phyloP scores from a whole-genome alignment of 805 yeast genomes.

The Starmerella vitae region DNA sequence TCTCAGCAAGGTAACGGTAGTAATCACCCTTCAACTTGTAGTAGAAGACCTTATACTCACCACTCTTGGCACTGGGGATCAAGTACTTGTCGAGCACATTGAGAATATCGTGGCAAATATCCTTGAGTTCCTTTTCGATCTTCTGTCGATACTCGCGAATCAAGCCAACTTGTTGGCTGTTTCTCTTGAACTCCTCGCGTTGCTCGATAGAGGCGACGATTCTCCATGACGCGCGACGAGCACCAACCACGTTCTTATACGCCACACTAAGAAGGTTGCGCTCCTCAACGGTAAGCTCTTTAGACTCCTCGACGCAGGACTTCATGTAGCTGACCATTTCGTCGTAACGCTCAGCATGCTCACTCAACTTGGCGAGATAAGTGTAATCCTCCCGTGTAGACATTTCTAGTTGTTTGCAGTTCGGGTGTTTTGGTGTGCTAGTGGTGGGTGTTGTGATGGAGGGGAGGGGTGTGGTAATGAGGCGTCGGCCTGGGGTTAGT shows the following conservation, averaged over 20 bases:
- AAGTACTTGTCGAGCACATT: constrained; percentile 77
- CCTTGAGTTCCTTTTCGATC: constrained; percentile 86
- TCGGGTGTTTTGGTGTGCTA: neutral
- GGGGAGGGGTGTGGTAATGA: constrained; percentile 4
- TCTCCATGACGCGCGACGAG: constrained; percentile 99
- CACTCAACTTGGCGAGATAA: constrained; percentile 95
- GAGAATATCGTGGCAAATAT: constrained; percentile 89
- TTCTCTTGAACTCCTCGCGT: constrained; percentile 97
- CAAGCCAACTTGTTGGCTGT: constrained; percentile 71
- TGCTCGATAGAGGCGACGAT: constrained; percentile 97
- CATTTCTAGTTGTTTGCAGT: constrained; percentile 10
- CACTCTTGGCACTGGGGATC: constrained; percentile 89
- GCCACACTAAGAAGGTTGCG: constrained; percentile 95
- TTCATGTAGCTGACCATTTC: constrained; percentile 99
- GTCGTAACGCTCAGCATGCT: constrained; percentile 99
- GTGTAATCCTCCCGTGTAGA: constrained; percentile 91
- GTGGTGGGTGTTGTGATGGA: constrained; percentile 1
- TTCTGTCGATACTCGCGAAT: constrained; percentile 92
- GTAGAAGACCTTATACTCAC: constrained; percentile 96
- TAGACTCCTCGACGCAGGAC: constrained; percentile 57
- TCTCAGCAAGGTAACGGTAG: constrained; percentile 98
- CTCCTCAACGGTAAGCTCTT: constrained; percentile 92
- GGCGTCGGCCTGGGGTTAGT: constrained; percentile 1
- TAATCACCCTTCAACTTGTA: constrained; percentile 99
- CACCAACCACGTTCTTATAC: constrained; percentile 96